phyloP scores from a whole-genome alignment of 1,139 yeast species.

The Meyerozyma smithsonii region DNA sequence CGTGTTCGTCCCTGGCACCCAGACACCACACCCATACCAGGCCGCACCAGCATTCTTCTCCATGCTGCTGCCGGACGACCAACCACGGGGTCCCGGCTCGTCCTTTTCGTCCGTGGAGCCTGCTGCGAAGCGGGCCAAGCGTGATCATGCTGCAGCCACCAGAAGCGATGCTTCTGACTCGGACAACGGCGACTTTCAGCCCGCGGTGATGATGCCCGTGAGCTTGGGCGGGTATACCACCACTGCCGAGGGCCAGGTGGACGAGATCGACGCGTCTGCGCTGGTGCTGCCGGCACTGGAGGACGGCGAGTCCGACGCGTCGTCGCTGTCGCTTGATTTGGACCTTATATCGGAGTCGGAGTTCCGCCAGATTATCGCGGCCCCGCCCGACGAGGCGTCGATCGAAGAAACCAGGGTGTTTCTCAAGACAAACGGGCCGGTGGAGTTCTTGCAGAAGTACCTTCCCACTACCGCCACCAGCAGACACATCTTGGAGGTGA shows the following conservation, averaged over 20 bases:
- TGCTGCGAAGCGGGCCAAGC: not conserved
- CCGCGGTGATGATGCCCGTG: constrained; percentile 1
- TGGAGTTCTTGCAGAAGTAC: constrained; percentile 52
- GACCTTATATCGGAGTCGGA: not conserved
- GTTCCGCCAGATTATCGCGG: not conserved
- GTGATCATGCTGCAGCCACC: not conserved
- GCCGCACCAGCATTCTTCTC: not conserved
- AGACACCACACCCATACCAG: not conserved
- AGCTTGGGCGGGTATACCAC: not conserved
- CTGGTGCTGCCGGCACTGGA: not conserved
- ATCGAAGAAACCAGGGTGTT: constrained; percentile 47
- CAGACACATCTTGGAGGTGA: constrained; percentile 45
- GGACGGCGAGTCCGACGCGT: not conserved
- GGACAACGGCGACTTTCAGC: not conserved
- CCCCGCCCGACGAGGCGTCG: constrained; percentile 6
- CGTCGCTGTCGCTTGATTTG: not conserved
- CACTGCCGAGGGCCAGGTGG: not conserved
- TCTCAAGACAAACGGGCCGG: constrained; percentile 59
- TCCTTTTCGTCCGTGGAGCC: not conserved
- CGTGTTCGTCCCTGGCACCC: not conserved
- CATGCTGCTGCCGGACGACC: not conserved
- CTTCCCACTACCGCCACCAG: constrained; percentile 57
- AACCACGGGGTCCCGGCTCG: not conserved
- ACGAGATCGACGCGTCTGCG: not conserved
- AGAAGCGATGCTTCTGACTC: not conserved